Evolutionary conservation across 2,329 filamentous ascomycete genomes (phyloP), one percentile per base, ranked within the genome.

Genomic region (Ascosphaera aggregata): DNA sequence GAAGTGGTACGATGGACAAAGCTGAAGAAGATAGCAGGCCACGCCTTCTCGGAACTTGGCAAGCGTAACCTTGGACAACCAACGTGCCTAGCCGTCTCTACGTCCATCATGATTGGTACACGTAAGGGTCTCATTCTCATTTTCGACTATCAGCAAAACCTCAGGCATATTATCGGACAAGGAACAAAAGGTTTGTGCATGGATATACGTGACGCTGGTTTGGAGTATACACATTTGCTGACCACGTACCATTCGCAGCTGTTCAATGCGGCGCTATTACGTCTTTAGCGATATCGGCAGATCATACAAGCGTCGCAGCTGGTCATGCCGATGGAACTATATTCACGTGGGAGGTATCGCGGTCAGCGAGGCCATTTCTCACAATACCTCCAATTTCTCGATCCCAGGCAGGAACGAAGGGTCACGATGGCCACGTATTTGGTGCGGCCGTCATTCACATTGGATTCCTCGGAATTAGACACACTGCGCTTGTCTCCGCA

Each of bases 1-100:
- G 89, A 98, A 51, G 84, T 95, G 40, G 79, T 98, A 42, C 71
- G 85, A 51, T 98, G 91, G 91, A 95, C 82, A 1, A 89, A 80
- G 52, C 61, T 98, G 41, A 80, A 76, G 51, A 95, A 91, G 55
- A 71, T 98, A 44, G 84, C 82, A 18, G 73, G 72, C 0, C 82
- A 95, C 55, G 74, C 80, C 2, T 95, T 95, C 55, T 93, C 86
- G 2, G 91, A 98, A 56, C 70, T 76, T 34, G 89, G 85, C 27
- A 89, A 75, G 59, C 76, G 89, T 43, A 94, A 80, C 55, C 95
- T 94, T 63, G 91, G 89, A 19, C 69, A 75, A 32, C 84, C 86
- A 18, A 94, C 86, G 0, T 94, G 84, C 59, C 67, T 95, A 49
- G 76, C 77, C 32, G 78, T 94, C 37, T 85, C 86, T 45, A 80